Percentiles rank a stretch among this genome's conserved stretches.
phyloP scores from a whole-genome alignment of 2,329 filamentous ascomycete genomes.

The Aspergillus uvarum region DNA sequence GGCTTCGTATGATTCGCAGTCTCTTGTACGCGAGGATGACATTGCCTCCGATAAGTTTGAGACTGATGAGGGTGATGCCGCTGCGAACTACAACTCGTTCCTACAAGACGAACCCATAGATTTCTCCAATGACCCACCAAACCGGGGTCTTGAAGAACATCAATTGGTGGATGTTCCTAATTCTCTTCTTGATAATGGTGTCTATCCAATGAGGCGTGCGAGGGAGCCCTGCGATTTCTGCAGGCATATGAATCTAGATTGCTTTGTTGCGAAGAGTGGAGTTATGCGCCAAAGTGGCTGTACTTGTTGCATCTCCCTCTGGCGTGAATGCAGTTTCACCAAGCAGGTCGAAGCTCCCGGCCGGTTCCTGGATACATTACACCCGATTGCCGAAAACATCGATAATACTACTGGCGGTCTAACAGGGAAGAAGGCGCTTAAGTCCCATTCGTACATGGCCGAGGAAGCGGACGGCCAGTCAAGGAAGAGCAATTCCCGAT shows the following conservation, averaged over 20 bases:
- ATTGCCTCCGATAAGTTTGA: conserved; percentile 40
- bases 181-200: conserved; percentile 28
- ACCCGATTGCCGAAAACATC: conserved; percentile 45
- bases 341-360: conserved; percentile 39
- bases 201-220: conserved; percentile 47
- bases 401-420: conserved; percentile 39
- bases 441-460: conserved; percentile 40
- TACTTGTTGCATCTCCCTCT: conserved; percentile 50
- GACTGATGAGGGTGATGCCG: conserved; percentile 39
- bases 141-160: conserved; percentile 22
- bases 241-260: conserved; percentile 47
- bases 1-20: conserved; percentile 41
- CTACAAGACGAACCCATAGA: conserved; percentile 43
- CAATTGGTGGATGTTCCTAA: conserved; percentile 21
- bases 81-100: conserved; percentile 41
- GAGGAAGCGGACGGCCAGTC: conserved; percentile 40
- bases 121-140: conserved; percentile 35
- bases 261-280: conserved; percentile 47
- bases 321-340: conserved; percentile 49
- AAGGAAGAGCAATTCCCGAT: conserved; percentile 70
- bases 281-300: conserved; percentile 44
- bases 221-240: conserved; percentile 49
- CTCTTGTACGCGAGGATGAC: conserved; percentile 36
- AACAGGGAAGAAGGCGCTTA: conserved; percentile 43
- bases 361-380: conserved; percentile 46